Percentiles rank a stretch among this genome's conserved stretches.
Evolutionary conservation across 164 flowering plant genomes (phyloP).

Genomic region (Santalum album): DNA sequence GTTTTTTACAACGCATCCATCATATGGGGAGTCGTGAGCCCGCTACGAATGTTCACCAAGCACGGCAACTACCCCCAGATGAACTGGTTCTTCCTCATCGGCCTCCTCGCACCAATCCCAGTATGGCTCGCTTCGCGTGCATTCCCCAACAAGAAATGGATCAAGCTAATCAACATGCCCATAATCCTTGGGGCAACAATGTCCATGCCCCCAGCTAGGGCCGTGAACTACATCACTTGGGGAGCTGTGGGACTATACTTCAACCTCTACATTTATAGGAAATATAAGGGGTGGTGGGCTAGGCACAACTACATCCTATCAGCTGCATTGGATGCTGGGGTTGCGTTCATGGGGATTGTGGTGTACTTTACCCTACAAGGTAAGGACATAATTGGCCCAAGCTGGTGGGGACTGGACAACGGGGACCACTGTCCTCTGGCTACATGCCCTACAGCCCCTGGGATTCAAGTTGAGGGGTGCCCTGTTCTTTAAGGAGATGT

Average conservation of each 20-base stretch:
- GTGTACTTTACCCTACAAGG: conserved; percentile 37
- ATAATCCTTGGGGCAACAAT: conserved; percentile 32
- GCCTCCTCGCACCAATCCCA: conserved; percentile 35
- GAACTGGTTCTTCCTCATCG: conserved; percentile 52
- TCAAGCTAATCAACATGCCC: conserved; percentile 52
- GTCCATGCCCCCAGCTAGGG: conserved; percentile 40
- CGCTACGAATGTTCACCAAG: conserved; percentile 38
- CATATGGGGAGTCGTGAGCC: conserved; percentile 67
- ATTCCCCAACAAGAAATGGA: conserved; percentile 51
- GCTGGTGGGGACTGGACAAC: conserved; percentile 52
- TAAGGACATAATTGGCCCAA: conserved; percentile 24
- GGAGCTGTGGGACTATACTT: conserved; percentile 40
- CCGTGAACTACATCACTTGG: conserved; percentile 51
- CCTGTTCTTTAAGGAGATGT: conserved; percentile 30
- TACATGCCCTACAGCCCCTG: conserved; percentile 58
- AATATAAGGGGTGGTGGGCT: conserved; percentile 70
- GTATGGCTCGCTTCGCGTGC: conserved; percentile 23
- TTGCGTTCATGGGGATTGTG: conserved; percentile 47
- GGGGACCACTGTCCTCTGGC: conserved; percentile 60
- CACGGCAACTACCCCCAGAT: conserved; percentile 28
- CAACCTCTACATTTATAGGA: conserved; percentile 39
- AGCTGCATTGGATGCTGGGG: conserved; percentile 71
- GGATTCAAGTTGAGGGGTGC: conserved; percentile 48
- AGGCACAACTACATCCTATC: conserved; percentile 55
- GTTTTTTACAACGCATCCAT: conserved; percentile 58